Base-by-base conservation (phyloP, 169 alveolate species). In the Theileria luwenshuni region DNA sequence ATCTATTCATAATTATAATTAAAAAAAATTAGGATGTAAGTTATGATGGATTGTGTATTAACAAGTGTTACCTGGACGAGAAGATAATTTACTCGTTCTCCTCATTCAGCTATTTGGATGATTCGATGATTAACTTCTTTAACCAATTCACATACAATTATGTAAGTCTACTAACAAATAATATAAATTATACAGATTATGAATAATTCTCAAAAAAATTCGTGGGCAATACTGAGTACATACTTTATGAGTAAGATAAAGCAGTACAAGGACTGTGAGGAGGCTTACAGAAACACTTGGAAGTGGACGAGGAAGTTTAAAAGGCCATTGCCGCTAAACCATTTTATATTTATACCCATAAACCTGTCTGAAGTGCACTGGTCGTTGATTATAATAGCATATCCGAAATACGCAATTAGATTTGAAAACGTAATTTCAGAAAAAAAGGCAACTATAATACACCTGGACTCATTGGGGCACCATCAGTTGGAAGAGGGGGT, bases 301-400 rank as follows among this genome's bases (percentile, higher is more conserved):
- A 69, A 83, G 67, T 84, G 90, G 90, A 75, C 81, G 28, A 80
- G 75, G 70, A 84, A 84, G 70, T 45, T 77, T 12, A 80, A 63
- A 2, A 76, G 76, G 60, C 72, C 84, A 41, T 42, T 84, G 19
- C 75, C 84, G 33, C 72, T 73, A 27, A 65, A 84, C 12, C 69
- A 63, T 45, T 77, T 73, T 35, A 84, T 84, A 2, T 84, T 84
- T 45, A 54, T 84, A 47, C 90, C 90, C 23, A 72, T 84, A 28
- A 84, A 84, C 38, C 69, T 77, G 15, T 48, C 52, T 15, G 79
- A 72, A 15, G 76, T 76, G 3, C 90, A 84, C 69, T 84, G 90
- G 90, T 84, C 90, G 7, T 63, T 84, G 43, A 84, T 77, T 15
- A 47, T 84, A 12, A 47, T 84, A 19, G 77, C 79, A 33, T 77